Base-by-base conservation (phyloP, 2,329 filamentous ascomycete species). In the Stenocarpella maydis region DNA sequence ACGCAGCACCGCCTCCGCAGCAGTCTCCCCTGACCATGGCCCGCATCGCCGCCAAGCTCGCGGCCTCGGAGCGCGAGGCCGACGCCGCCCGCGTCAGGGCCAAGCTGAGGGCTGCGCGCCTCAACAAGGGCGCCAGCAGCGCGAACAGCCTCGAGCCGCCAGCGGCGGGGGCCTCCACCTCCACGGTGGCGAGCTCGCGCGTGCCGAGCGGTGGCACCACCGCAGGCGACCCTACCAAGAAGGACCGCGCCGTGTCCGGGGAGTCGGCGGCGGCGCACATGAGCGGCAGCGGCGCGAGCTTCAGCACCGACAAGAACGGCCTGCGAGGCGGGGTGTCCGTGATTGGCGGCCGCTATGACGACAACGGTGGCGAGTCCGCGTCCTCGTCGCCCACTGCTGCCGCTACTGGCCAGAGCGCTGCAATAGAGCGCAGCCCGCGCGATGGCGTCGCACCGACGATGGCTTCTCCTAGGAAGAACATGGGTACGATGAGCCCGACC, bases 51-150 rank as follows among this genome's bases (percentile, higher is more conserved):
- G 87, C 88, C 34, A 91, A 91, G 77, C 81, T 91, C 0, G 89
- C 88, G 0, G 88, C 89, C 2, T 87, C 88, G 0, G 89, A 91
- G 72, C 83, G 87, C 21, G 88, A 90, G 65, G 89, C 89, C 4
- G 88, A 90, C 72, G 88, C 88, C 1, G 88, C 88, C 1, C 83
- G 88, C 28, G 87, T 90, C 0, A 81, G 88, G 4, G 89, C 89
- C 3, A 91, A 90, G 76, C 82, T 91, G 37, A 86, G 84, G 73
- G 88, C 88, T 1, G 86, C 85, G 3, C 78, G 83, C 43, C 79
- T 77, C 17, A 76, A 76, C 66, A 79, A 78, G 67, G 73, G 21
- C 75, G 77, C 65, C 41, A 31, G 17, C 31, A 49, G 26, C 24
- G 47, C 50, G 2, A 55, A 12, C 70, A 78, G 34, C 74, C 77